Percentiles rank a stretch among this genome's conserved stretches.
phyloP scores from a whole-genome alignment of 2,329 filamentous ascomycete species.

The Alternaria ethzedia region DNA sequence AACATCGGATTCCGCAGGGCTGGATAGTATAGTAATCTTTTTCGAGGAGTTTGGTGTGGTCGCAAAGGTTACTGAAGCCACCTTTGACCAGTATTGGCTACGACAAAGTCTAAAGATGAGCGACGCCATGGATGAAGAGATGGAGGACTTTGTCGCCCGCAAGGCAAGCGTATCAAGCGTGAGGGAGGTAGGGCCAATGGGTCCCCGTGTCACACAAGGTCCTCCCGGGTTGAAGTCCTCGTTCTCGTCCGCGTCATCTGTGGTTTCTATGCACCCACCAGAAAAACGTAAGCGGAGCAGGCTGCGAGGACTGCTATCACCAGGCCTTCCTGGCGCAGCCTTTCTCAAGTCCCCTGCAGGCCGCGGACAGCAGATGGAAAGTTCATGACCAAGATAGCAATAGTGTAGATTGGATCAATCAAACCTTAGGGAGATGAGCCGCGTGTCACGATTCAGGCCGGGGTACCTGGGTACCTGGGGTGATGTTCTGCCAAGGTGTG shows the following conservation, averaged over 20 bases:
- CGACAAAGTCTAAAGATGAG: slow-evolving; percentile 1
- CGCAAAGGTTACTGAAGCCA: slow-evolving; percentile 32
- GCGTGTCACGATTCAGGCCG: background rate
- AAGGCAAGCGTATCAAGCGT: slow-evolving; percentile 15
- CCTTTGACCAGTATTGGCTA: slow-evolving; percentile 43
- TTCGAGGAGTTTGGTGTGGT: slow-evolving; percentile 51
- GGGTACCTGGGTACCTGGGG: background rate
- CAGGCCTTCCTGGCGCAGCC: slow-evolving; percentile 25
- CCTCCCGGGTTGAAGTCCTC: slow-evolving; percentile 23
- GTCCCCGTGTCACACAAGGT: slow-evolving; percentile 8
- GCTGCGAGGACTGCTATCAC: slow-evolving; percentile 30
- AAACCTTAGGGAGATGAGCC: slow-evolving; percentile 20
- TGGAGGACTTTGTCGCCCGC: background rate
- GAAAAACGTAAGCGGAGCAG: slow-evolving; percentile 30
- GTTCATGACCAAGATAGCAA: slow-evolving; percentile 16
- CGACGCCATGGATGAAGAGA: background rate
- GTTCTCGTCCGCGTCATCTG: slow-evolving; percentile 32
- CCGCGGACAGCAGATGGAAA: slow-evolving; percentile 16
- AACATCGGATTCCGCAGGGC: slow-evolving; percentile 30
- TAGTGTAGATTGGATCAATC: slow-evolving; percentile 13
- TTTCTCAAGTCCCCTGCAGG: slow-evolving; percentile 18
- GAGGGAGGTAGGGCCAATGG: slow-evolving; percentile 13
- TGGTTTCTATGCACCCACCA: slow-evolving; percentile 14
- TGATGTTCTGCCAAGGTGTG: background rate
- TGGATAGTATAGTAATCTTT: slow-evolving; percentile 52